These are phyloP conservation scores for Aureobasidium melanogenum DNA, from an alignment of 2,329 filamentous ascomycete genomes.

Conservation along the genomic window DNA sequence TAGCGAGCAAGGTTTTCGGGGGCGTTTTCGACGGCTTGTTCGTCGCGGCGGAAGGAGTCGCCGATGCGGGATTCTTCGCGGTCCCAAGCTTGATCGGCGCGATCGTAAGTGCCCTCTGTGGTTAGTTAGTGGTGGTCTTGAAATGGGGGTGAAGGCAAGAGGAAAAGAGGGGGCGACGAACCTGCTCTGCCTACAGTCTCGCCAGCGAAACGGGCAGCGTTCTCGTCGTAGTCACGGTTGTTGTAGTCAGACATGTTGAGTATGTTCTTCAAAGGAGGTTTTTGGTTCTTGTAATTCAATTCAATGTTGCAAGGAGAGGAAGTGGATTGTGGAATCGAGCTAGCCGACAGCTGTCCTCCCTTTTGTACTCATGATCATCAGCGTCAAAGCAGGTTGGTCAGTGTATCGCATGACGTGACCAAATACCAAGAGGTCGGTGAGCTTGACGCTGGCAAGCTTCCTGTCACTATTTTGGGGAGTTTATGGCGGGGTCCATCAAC, in stretches of 20 bases:
- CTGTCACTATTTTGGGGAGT: background rate
- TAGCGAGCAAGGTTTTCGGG: conserved; percentile 12
- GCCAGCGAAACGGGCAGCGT: conserved; percentile 15
- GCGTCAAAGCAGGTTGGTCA: background rate
- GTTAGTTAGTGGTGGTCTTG: background rate
- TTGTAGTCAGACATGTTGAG: conserved; percentile 8
- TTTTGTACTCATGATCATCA: background rate
- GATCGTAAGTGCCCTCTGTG: conserved; percentile 13
- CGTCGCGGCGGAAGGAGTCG: conserved; percentile 13
- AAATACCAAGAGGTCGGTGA: background rate
- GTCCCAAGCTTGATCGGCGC: conserved; percentile 13
- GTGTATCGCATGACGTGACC: background rate
- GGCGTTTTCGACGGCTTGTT: conserved; percentile 14
- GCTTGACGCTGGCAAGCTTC: conserved; percentile 19
- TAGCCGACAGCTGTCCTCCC: background rate
- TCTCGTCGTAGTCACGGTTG: conserved; percentile 12
- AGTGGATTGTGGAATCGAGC: background rate
- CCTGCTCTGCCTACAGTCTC: conserved; percentile 14
- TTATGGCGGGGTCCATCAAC: background rate
- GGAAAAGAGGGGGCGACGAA: background rate
- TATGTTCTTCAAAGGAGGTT: too few relatives aligned
- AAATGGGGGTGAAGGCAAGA: too few relatives aligned
- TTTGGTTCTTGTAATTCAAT: too few relatives aligned
- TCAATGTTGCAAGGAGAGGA: background rate
- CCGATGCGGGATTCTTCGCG: conserved; percentile 9